These are phyloP conservation scores for Cicer chorassanicum DNA, from an alignment of 306 rosid genomes.

Conservation along the genomic window DNA sequence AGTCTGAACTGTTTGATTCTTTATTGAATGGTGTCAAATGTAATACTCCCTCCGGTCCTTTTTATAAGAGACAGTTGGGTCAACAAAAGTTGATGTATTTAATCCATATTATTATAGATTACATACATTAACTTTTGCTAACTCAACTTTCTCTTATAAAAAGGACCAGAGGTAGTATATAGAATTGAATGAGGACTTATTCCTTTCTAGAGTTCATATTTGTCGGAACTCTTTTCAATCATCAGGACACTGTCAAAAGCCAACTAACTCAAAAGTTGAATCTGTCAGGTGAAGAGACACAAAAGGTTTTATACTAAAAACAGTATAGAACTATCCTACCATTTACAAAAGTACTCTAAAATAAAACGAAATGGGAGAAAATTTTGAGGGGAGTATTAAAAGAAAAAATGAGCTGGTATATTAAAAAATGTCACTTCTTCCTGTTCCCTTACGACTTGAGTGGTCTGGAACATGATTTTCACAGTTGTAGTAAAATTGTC, in stretches of 20 bases:
- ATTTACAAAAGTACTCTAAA: constrained; percentile 1
- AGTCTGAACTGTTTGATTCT: constrained; percentile 31
- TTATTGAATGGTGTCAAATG: constrained; percentile 30
- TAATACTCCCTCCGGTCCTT: neutral
- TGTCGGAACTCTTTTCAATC: neutral
- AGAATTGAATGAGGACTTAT: neutral
- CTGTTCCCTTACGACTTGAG: constrained; percentile 5
- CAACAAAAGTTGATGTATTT: too few species aligned
- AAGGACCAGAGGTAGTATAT: too few species aligned
- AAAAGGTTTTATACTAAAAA: constrained; percentile 10
- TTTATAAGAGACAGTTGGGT: too few species aligned
- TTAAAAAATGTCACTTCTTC: neutral
- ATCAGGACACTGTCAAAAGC: constrained; percentile 16
- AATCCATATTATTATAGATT: too few species aligned
- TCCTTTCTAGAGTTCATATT: constrained; percentile 5
- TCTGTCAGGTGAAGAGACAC: neutral
- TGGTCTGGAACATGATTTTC: constrained; percentile 9
- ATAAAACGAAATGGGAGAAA: neutral
- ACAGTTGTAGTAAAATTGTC: neutral
- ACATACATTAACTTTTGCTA: too few species aligned
- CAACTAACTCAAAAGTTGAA: constrained; percentile 12
- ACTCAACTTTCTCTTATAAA: too few species aligned
- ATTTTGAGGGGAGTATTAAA: neutral
- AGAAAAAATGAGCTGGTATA: constrained; percentile 4
- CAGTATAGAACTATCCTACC: constrained; percentile 19